Evolutionary conservation across 2,329 filamentous ascomycete genomes (phyloP), one percentile per base, ranked within the genome.

Genomic region (Colletotrichum scovillei): DNA sequence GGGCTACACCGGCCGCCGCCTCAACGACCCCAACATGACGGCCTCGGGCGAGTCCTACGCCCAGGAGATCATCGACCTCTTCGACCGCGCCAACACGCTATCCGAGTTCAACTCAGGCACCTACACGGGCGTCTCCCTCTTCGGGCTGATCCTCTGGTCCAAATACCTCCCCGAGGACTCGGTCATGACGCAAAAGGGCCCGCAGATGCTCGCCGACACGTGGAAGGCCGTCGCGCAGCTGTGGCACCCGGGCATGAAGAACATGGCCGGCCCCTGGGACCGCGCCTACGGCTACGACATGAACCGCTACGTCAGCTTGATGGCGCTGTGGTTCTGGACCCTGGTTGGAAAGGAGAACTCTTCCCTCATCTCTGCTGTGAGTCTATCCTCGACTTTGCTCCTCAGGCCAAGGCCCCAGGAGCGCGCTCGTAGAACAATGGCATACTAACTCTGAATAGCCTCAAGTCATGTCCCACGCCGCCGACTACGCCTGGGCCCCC

Each of bases 251-350:
- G 84, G 86, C 2, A 79, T 92, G 80, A 88, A 85, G 75, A 92
- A 92, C 73, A 85, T 92, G 60, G 90, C 90, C 2, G 91, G 90
- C 0, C 91, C 91, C 0, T 92, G 90, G 90, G 91, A 92, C 78
- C 86, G 91, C 0, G 83, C 86, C 0, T 92, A 92, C 74, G 90
- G 90, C 0, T 92, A 87, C 70, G 90, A 92, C 72, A 91, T 92
- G 90, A 91, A 90, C 67, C 82, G 85, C 7, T 92, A 92, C 76
- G 78, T 91, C 4, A 88, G 88, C 65, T 84, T 92, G 62, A 86
- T 92, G 78, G 87, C 87, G 0, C 78, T 89, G 16, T 89, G 89
- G 80, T 84, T 92, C 74, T 92, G 90, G 90, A 85, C 87, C 0
- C 72, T 91, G 4, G 82, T 89, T 5, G 89, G 89, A 9, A 87